phyloP scores from a whole-genome alignment of 306 rosid genomes.

The Dalbergia oliveri region DNA sequence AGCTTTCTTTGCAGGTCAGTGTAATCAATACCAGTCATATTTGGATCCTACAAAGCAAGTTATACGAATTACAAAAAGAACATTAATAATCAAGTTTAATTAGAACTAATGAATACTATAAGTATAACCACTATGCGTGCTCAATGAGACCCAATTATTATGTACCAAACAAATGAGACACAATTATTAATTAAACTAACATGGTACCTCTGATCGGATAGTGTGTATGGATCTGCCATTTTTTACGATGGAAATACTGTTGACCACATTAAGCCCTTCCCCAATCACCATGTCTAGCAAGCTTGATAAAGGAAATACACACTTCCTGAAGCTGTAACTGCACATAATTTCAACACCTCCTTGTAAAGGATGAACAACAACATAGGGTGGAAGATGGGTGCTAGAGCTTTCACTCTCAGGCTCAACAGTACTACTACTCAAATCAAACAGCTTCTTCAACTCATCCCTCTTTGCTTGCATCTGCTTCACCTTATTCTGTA shows the following conservation, averaged over 20 bases:
- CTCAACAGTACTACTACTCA: slow-evolving; percentile 22
- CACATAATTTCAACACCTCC: slow-evolving; percentile 65
- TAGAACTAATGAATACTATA: neutral
- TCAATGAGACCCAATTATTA: no score
- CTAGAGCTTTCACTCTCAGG: slow-evolving; percentile 35
- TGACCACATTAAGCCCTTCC: slow-evolving; percentile 60
- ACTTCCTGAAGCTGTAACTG: slow-evolving; percentile 44
- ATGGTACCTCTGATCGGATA: slow-evolving; percentile 64
- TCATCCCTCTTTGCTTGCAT: slow-evolving; percentile 56
- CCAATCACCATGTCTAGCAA: slow-evolving; percentile 51
- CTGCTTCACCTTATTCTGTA: slow-evolving; percentile 54
- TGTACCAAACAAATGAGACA: no score
- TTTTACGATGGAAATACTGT: slow-evolving; percentile 50
- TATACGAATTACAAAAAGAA: neutral
- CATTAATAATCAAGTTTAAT: slow-evolving; percentile 20
- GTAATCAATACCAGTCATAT: slow-evolving; percentile 37
- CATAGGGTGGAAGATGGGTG: slow-evolving; percentile 12
- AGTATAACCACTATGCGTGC: neutral
- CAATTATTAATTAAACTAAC: neutral
- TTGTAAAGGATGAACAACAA: slow-evolving; percentile 52
- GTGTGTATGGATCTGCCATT: slow-evolving; percentile 50
- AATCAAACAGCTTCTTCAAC: slow-evolving; percentile 37
- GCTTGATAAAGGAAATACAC: slow-evolving; percentile 51
- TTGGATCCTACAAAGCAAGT: slow-evolving; percentile 50
- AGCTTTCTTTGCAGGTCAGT: slow-evolving; percentile 65